Evolutionary conservation across 345 rosid species (phyloP).

Genomic region (Moricandia moricandioides): DNA sequence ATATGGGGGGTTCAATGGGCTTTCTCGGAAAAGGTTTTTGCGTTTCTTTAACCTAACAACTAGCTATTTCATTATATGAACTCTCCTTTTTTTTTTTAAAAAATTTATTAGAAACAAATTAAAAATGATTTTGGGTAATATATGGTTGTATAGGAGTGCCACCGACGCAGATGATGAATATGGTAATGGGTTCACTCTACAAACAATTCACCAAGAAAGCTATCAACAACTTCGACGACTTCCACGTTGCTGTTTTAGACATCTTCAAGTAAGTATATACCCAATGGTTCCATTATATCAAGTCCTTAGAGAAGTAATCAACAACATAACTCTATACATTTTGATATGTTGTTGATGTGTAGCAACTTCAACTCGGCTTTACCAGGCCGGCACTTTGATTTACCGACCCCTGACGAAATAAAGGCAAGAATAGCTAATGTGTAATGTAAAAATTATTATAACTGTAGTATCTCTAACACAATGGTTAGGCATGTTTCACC

Average conservation of each 20-base stretch:
- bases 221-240: constrained; percentile 54
- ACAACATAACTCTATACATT: background rate
- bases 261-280: constrained; percentile 50
- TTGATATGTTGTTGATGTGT: constrained; percentile 8
- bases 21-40: constrained; percentile 57
- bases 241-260: constrained; percentile 75
- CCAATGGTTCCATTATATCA: background rate
- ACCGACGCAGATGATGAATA: constrained; percentile 56
- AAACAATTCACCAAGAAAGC: constrained; percentile 54
- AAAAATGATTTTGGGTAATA: background rate
- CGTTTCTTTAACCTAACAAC: background rate
- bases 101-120: background rate
- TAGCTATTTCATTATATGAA: background rate
- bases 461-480: background rate
- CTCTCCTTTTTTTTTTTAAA: background rate
- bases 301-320: background rate
- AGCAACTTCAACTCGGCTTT: constrained; percentile 82
- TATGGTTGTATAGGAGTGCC: constrained; percentile 44
- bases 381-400: constrained; percentile 83
- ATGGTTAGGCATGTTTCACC: constrained; percentile 40
- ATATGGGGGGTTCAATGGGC: background rate
- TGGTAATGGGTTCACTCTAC: constrained; percentile 49
- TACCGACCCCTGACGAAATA: constrained; percentile 48
- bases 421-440: constrained; percentile 41
- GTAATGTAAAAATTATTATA: background rate